Conservation (phyloP, 2,329 filamentous ascomycete genomes). For the Microdochium bolleyi region DNA sequence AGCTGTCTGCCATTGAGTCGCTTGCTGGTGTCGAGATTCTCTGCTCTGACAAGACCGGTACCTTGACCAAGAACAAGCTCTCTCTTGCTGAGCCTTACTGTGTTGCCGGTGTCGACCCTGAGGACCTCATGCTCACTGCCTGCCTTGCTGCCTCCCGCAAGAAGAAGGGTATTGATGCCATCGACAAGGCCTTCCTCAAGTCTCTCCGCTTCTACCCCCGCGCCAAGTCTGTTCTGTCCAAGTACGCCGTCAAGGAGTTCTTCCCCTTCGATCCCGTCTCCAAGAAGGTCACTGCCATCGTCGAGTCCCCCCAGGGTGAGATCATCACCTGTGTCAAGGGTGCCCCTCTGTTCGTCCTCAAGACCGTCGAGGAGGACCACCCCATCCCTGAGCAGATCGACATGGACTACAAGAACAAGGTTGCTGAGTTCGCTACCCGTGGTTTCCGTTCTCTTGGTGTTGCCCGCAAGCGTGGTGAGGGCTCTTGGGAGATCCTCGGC, state of each 20-base stretch:
- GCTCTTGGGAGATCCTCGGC: slow-evolving; percentile 82
- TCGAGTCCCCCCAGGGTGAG: slow-evolving; percentile 77
- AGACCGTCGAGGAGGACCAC: slow-evolving; percentile 81
- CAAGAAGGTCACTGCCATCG: slow-evolving; percentile 82
- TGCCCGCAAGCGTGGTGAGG: slow-evolving; percentile 77
- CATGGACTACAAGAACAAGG: slow-evolving; percentile 84
- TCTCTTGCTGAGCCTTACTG: slow-evolving; percentile 80
- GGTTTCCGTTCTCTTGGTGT: slow-evolving; percentile 92
- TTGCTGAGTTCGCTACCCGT: slow-evolving; percentile 84
- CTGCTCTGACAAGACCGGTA: slow-evolving; percentile 92
- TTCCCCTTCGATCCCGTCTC: slow-evolving; percentile 86
- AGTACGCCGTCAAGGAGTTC: slow-evolving; percentile 81
- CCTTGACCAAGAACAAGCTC: slow-evolving; percentile 89
- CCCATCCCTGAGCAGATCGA: slow-evolving; percentile 69
- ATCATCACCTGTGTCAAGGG: slow-evolving; percentile 86
- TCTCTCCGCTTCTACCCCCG: slow-evolving; percentile 73
- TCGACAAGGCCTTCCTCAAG: slow-evolving; percentile 92
- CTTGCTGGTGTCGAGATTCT: slow-evolving; percentile 89
- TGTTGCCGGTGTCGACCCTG: slow-evolving; percentile 71
- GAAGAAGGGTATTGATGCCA: slow-evolving; percentile 92
- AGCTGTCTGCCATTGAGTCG: slow-evolving; percentile 85
- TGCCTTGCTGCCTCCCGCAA: slow-evolving; percentile 85
- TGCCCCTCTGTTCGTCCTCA: slow-evolving; percentile 79
- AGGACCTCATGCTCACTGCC: slow-evolving; percentile 88
- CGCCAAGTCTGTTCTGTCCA: slow-evolving; percentile 71